A percentile compares a stretch with the other conserved stretches of the same genome.
Conservation (phyloP, 192 early-diverging fungal species). For the Phlyctochytrium bullatum region DNA sequence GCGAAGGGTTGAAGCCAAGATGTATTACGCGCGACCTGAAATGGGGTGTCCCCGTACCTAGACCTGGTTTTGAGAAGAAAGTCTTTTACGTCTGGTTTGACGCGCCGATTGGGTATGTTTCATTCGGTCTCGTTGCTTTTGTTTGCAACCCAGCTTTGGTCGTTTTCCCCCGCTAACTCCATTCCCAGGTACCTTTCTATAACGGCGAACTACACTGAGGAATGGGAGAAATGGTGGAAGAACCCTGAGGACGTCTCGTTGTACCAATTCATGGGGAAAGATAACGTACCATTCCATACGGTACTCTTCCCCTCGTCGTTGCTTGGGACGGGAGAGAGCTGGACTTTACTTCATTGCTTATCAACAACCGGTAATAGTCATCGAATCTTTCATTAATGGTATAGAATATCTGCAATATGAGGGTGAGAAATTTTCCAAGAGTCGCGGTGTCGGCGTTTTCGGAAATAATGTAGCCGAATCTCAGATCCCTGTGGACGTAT, state of each 20-base stretch:
- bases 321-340: constrained; percentile 82
- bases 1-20: constrained; percentile 85
- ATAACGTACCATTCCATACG: constrained; percentile 99
- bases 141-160: background rate
- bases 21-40: constrained; percentile 99
- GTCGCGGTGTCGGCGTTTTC: constrained; percentile 93
- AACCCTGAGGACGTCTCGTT: constrained; percentile 93
- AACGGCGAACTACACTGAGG: constrained; percentile 89
- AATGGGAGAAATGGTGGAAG: constrained; percentile 99
- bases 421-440: constrained; percentile 94
- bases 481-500: constrained; percentile 87
- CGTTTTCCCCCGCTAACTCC: background rate
- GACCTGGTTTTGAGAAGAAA: constrained; percentile 78
- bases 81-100: constrained; percentile 99
- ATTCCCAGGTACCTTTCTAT: constrained; percentile 80
- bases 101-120: constrained; percentile 80
- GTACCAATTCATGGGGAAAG: constrained; percentile 99
- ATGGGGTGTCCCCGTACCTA: constrained; percentile 95
- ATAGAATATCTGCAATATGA: constrained; percentile 97
- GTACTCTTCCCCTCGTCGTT: constrained; percentile 92
- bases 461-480: constrained; percentile 92
- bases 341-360: constrained; percentile 91
- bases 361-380: constrained; percentile 74
- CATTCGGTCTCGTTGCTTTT: constrained; percentile 10
- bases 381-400: constrained; percentile 17